Base-by-base conservation (phyloP, 1,284 basidiomycete genomes). In the Leucoagaricus sp. region DNA sequence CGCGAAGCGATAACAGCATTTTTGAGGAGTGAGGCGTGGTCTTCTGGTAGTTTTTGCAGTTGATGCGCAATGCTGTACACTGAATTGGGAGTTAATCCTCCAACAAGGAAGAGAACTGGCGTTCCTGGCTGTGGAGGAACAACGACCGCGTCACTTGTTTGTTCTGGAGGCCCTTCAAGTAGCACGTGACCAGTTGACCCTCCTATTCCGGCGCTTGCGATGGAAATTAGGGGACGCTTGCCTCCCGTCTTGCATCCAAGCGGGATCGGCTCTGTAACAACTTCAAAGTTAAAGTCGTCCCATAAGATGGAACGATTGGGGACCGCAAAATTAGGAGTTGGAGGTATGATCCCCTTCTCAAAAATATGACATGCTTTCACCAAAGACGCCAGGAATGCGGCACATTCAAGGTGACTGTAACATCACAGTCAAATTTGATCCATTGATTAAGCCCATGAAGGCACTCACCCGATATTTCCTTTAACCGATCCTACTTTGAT, bases 401-500 rank as follows among this genome's bases (percentile, higher is more conserved):
- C 67, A 23, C 73, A 73, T 61, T 80, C 77, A 2, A 68, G 61
- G 57, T 79, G 77, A 1, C 77, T 78, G 33, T 21, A 49, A 5
- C 40, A 33, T 34, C 36, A 17, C 12, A 28, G n/a, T 42, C 8
- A 17, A 8, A 33, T 21, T 44, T 31, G n/a, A 44, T 17, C 7
- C n/a, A 10, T 21, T 19, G 26, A 17, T 38, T 10, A 28, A 38
- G 2, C 17, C 12, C 19, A n/a, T 21, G 3, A 10, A 19, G 19
- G 25, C 26, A 58, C 72, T 13, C 61, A 76, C 75, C 78, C 79
- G 25, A 79, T 68, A 61, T 80, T 80, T 15, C 76, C 77, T 57
- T 80, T 80, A 2, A 81, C 74, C 51, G 77, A 79, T 4, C 78
- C 78, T 7, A 77, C 63, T 9, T 73, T 8, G 4, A 79, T 54